phyloP scores from a whole-genome alignment of 2,329 filamentous ascomycete species.

The Myriosclerotinia curreyana region DNA sequence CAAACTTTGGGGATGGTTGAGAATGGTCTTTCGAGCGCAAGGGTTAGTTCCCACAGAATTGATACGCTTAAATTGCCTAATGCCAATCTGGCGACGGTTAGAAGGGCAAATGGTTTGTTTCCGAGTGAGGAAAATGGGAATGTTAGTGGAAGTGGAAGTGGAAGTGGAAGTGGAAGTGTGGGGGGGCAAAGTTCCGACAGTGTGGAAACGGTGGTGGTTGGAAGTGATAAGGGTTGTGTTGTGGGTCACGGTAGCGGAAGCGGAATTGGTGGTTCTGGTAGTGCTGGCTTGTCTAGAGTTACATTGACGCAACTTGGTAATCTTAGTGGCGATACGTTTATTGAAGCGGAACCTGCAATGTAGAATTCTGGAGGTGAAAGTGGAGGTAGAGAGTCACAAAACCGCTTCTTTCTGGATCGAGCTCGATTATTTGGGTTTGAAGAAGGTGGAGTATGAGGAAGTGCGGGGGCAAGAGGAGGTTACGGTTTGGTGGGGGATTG shows the following conservation, averaged over 20 bases:
- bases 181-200: not conserved
- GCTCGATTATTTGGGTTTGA: no score
- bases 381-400: no score
- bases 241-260: not conserved
- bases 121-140: not conserved
- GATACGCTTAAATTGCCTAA: slow-evolving; percentile 17
- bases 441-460: no score
- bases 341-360: not conserved
- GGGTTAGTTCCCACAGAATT: slow-evolving; percentile 1
- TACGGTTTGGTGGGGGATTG: no score
- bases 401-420: no score
- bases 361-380: not conserved
- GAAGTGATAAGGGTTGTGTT: not conserved
- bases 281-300: not conserved
- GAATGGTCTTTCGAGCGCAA: not conserved
- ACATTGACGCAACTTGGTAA: not conserved
- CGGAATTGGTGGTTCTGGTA: not conserved
- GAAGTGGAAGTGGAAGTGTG: not conserved
- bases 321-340: slow-evolving; percentile 2
- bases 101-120: slow-evolving; percentile 10
- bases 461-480: no score
- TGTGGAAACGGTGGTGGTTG: slow-evolving; percentile 9
- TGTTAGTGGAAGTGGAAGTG: not conserved
- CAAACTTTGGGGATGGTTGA: not conserved
- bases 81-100: slow-evolving; percentile 1